Evolutionary conservation across 306 rosid species (phyloP).

Genomic region (Pyrus betulifolia): DNA sequence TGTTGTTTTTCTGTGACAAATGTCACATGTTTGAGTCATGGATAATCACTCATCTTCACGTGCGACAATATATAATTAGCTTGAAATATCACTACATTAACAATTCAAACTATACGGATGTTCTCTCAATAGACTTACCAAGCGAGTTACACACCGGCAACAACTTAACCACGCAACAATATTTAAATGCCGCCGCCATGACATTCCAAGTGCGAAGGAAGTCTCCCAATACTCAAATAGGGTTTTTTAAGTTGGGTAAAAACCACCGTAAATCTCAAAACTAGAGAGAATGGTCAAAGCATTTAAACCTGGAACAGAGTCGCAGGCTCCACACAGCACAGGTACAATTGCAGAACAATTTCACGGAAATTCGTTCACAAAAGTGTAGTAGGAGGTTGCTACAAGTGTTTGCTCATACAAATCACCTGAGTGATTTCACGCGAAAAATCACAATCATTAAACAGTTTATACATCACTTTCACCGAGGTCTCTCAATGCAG

Average conservation of each 20-base stretch:
- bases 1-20: too few relatives aligned
- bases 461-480: conserved; percentile 7
- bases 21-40: too few relatives aligned
- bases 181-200: too few relatives aligned
- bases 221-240: too few relatives aligned
- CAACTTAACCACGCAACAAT: too few relatives aligned
- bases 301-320: neutral
- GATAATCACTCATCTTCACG: too few relatives aligned
- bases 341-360: neutral
- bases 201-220: too few relatives aligned
- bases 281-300: neutral
- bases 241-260: neutral
- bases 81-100: neutral
- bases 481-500: neutral
- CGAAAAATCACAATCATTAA: neutral
- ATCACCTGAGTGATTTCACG: neutral
- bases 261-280: neutral
- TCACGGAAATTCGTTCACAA: neutral
- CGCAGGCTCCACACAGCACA: neutral
- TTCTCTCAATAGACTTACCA: neutral
- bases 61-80: too few relatives aligned
- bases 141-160: too few relatives aligned
- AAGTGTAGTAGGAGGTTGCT: neutral
- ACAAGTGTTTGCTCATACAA: neutral
- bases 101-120: neutral